phyloP scores from a whole-genome alignment of 345 rosid genomes.

The Populus euphratica region DNA sequence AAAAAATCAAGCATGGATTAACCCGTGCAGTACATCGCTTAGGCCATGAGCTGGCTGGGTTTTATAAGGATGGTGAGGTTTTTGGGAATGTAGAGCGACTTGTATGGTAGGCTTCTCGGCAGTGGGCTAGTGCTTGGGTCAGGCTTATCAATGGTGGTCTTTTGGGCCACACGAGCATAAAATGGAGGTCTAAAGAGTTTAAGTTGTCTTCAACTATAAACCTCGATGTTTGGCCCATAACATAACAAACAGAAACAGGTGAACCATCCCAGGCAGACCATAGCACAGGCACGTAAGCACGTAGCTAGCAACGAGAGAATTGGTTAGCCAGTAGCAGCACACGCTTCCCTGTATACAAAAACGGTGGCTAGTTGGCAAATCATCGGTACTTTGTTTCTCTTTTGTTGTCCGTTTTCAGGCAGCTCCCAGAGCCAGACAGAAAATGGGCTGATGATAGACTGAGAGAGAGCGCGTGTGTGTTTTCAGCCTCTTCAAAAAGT shows the following conservation, averaged over 20 bases:
- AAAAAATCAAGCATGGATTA: no score
- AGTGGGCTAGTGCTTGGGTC: no score
- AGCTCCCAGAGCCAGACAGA: not conserved
- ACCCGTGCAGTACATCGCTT: no score
- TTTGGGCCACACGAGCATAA: no score
- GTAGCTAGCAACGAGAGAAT: no score
- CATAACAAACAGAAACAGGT: not conserved
- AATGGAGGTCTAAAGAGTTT: not conserved
- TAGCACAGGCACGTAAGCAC: no score
- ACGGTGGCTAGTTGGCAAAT: constrained; percentile 9
- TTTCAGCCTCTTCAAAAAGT: constrained; percentile 22
- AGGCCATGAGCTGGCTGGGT: no score
- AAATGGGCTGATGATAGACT: not conserved
- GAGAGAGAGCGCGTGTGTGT: not conserved
- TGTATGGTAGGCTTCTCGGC: no score
- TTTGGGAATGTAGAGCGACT: no score
- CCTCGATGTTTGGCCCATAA: not conserved
- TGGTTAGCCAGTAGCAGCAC: not conserved
- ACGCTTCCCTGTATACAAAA: not conserved
- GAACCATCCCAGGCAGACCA: not conserved
- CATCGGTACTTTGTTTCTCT: not conserved
- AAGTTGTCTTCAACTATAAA: not conserved
- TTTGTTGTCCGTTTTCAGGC: not conserved
- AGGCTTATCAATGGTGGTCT: no score
- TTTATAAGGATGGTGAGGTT: no score